A percentile compares a stretch with the other conserved stretches of the same genome.
phyloP scores from a whole-genome alignment of 2,329 filamentous ascomycete genomes.

The Fonsecaea monophora region DNA sequence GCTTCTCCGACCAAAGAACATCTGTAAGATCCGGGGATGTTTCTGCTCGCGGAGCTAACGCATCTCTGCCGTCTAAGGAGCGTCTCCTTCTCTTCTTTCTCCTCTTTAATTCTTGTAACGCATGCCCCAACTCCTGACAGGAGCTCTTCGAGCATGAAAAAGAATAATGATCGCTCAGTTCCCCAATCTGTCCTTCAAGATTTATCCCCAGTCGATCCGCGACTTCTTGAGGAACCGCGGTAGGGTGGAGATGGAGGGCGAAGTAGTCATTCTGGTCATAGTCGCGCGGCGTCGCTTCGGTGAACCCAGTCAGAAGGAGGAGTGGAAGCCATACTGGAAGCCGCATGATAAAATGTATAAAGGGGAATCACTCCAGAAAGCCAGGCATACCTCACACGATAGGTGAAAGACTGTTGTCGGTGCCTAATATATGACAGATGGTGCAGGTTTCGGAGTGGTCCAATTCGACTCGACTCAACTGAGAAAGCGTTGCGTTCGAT shows the following conservation, averaged over 20 bases:
- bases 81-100: conserved; percentile 46
- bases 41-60: conserved; percentile 6
- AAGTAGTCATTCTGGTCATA: conserved; percentile 90
- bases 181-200: conserved; percentile 81
- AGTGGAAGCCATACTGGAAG: conserved; percentile 51
- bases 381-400: conserved; percentile 25
- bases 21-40: conserved; percentile 68
- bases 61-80: conserved; percentile 1
- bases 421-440: neutral
- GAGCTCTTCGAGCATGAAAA: conserved; percentile 72
- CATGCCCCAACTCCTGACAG: conserved; percentile 62
- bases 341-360: conserved; percentile 27
- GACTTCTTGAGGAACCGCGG: conserved; percentile 70
- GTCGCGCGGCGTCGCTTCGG: conserved; percentile 62
- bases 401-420: neutral
- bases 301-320: conserved; percentile 56
- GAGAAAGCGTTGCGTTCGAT: neutral
- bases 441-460: conserved; percentile 6
- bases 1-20: conserved; percentile 81
- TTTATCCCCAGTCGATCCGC: conserved; percentile 75
- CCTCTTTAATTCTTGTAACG: conserved; percentile 60
- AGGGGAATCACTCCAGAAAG: conserved; percentile 12
- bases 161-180: conserved; percentile 80
- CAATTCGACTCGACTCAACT: neutral
- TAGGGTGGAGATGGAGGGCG: conserved; percentile 78